Conservation (phyloP, 306 rosid species). For the Glycyrrhiza uralensis region DNA sequence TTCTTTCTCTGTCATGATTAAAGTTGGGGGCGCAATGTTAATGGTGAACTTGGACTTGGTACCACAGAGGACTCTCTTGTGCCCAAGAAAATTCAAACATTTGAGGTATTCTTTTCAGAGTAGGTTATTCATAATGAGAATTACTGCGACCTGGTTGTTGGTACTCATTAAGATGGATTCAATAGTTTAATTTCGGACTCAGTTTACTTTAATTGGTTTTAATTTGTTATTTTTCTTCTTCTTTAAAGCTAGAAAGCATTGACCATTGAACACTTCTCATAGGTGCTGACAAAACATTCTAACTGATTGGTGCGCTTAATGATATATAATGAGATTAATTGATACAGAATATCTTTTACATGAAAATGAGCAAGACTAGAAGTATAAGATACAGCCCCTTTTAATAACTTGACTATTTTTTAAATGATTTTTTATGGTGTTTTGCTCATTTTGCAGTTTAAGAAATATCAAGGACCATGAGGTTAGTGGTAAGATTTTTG, state of each 20-base stretch:
- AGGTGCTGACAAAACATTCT: background rate
- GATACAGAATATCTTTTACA: background rate
- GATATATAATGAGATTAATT: background rate
- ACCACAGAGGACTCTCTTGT: conserved; percentile 77
- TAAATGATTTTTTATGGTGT: background rate
- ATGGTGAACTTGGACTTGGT: conserved; percentile 95
- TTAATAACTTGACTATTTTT: background rate
- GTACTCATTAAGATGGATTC: background rate
- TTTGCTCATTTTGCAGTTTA: background rate
- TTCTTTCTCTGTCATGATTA: conserved; percentile 21
- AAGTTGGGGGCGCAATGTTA: conserved; percentile 98
- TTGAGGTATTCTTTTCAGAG: conserved; percentile 57
- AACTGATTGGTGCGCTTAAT: background rate
- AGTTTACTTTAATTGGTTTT: background rate
- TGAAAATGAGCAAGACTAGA: background rate
- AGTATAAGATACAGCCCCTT: background rate
- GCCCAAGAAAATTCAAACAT: conserved; percentile 75
- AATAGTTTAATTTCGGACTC: background rate
- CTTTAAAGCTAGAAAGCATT: background rate
- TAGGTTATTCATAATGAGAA: background rate
- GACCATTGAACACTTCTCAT: background rate
- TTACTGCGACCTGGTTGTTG: background rate
- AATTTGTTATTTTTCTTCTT: background rate
- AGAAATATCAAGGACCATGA: background rate
- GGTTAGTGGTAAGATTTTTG: background rate